These are phyloP conservation scores for Xylariaceae sp. DNA, from an alignment of 2,329 filamentous ascomycete genomes.

Conservation along the genomic window DNA sequence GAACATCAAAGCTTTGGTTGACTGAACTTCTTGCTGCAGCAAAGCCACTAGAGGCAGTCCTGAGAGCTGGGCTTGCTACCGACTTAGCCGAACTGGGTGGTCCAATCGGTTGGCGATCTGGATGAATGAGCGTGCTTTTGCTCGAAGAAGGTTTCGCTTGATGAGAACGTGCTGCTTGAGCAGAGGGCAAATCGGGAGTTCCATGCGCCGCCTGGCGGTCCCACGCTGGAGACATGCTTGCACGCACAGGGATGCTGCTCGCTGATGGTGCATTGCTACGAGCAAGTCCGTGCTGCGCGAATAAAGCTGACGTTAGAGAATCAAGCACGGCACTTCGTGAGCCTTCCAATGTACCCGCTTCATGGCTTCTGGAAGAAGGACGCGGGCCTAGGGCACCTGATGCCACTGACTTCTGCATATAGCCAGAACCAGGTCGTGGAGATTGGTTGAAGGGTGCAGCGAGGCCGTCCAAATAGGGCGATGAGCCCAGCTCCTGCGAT, in stretches of 20 bases:
- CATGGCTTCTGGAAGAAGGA: slow-evolving; percentile 10
- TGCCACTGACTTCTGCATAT: slow-evolving; percentile 1
- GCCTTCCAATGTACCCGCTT: slow-evolving; percentile 8
- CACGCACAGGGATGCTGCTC: slow-evolving; percentile 5
- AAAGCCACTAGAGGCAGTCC: not conserved
- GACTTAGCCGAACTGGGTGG: slow-evolving; percentile 14
- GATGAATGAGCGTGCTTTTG: not conserved
- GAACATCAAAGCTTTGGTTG: slow-evolving; percentile 10
- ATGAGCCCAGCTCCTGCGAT: slow-evolving; percentile 19
- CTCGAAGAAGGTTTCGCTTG: slow-evolving; percentile 1
- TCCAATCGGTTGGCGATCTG: slow-evolving; percentile 6
- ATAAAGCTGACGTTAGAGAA: slow-evolving; percentile 22
- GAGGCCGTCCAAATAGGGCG: slow-evolving; percentile 22
- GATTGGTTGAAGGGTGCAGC: slow-evolving; percentile 8
- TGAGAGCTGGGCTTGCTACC: slow-evolving; percentile 1
- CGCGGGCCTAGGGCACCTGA: slow-evolving; percentile 4
- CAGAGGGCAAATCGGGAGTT: not conserved
- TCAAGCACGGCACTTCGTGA: slow-evolving; percentile 28
- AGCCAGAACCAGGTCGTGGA: slow-evolving; percentile 2
- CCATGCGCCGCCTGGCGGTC: slow-evolving; percentile 8
- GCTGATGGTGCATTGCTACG: slow-evolving; percentile 9
- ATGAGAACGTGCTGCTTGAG: slow-evolving; percentile 1
- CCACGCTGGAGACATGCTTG: slow-evolving; percentile 11
- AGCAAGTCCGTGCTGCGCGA: slow-evolving; percentile 24
- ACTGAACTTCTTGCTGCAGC: slow-evolving; percentile 5